Conservation (phyloP, 2,329 filamentous ascomycete genomes). For the Hypoxylon sp. region DNA sequence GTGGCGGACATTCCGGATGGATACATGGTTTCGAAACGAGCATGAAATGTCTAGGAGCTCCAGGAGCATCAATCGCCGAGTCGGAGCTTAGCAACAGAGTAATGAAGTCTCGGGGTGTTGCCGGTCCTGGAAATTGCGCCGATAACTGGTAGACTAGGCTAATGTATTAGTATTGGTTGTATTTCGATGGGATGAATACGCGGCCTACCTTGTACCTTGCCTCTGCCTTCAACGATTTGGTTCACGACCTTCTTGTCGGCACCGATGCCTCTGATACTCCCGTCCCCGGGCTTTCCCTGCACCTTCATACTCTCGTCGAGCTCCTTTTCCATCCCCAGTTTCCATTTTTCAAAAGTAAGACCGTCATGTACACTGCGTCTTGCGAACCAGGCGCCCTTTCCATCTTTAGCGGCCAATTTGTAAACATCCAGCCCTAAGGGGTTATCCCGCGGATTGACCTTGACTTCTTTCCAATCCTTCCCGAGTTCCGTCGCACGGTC, state of each 20-base stretch:
- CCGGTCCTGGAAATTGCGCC: conserved; percentile 90
- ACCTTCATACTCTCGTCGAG: conserved; percentile 82
- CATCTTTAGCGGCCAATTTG: conserved; percentile 83
- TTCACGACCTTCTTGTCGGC: conserved; percentile 81
- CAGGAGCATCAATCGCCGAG: conserved; percentile 58
- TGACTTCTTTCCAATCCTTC: conserved; percentile 89
- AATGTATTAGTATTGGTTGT: conserved; percentile 23
- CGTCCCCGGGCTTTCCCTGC: conserved; percentile 76
- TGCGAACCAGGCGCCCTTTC: conserved; percentile 91
- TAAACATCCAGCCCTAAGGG: conserved; percentile 82
- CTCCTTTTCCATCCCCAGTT: conserved; percentile 80
- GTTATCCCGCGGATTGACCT: conserved; percentile 78
- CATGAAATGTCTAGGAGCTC: conserved; percentile 76
- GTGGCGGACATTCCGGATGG: conserved; percentile 78
- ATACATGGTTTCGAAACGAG: conserved; percentile 87
- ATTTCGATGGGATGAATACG: neutral
- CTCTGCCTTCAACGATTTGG: conserved; percentile 67
- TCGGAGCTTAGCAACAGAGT: conserved; percentile 80
- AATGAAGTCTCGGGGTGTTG: conserved; percentile 88
- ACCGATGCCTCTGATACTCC: conserved; percentile 86
- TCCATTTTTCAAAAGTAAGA: conserved; percentile 82
- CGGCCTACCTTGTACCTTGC: conserved; percentile 71
- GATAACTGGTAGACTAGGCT: conserved; percentile 82
- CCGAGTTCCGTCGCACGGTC: conserved; percentile 71
- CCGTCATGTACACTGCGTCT: conserved; percentile 85